Percentiles rank a stretch among this genome's conserved stretches.
Conservation (phyloP, 2,329 filamentous ascomycete genomes). For the Biscogniauxia sp. region DNA sequence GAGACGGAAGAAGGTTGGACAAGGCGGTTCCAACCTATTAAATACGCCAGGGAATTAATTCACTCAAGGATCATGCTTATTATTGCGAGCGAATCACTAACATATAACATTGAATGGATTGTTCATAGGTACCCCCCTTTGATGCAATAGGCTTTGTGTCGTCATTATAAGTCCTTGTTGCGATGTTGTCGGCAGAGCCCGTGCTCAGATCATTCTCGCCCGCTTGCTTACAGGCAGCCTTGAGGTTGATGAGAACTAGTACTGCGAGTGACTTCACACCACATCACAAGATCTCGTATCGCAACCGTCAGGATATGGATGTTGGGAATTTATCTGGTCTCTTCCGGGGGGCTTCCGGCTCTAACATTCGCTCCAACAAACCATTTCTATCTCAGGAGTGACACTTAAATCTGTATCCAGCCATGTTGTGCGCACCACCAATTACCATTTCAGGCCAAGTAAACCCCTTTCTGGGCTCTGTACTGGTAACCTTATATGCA, state of each 20-base stretch:
- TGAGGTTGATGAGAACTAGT: background rate
- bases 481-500: background rate
- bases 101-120: background rate
- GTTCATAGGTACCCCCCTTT: background rate
- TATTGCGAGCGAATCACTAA: background rate
- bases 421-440: background rate
- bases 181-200: background rate
- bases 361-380: background rate
- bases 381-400: background rate
- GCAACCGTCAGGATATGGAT: background rate
- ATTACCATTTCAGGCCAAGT: background rate
- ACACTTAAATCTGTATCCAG: background rate
- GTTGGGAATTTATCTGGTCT: background rate
- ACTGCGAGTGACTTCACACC: background rate
- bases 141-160: background rate
- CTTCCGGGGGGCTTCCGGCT: background rate
- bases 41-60: background rate
- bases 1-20: background rate
- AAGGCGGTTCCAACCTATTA: background rate
- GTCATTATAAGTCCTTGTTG: background rate
- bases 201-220: background rate
- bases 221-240: background rate
- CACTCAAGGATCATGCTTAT: background rate
- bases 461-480: background rate
- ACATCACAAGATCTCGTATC: background rate